Evolutionary conservation across 2,329 filamentous ascomycete species (phyloP), one percentile per base, ranked within the genome.

Genomic region (Calonectria crousiana): DNA sequence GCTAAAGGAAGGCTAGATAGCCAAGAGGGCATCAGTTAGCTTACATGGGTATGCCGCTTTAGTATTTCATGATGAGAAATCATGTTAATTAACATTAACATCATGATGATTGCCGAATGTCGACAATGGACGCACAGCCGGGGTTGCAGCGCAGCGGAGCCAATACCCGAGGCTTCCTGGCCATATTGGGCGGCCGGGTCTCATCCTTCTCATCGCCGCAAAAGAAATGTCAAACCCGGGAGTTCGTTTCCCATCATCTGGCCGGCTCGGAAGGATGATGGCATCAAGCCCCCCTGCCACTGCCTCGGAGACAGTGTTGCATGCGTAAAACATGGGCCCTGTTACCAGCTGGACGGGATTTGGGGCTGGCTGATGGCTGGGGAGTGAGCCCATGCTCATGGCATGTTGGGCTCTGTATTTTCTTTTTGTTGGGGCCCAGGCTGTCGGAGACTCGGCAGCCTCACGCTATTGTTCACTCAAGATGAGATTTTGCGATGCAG

Each of bases 271-370:
- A 62, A 41, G 44, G 44, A 20, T 47, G n/a, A 47, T 32, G 34
- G 56, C 34, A 62, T 62, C 60, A 47, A 49, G 26, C 60, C 60
- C 51, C 60, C 60, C 13, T n/a, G 60, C 36, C 20, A 65, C 13
- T 51, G 10, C 67, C 53, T 47, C 38, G 69, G 62, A 62, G 41
- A 58, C 53, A 68, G 38, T 38, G 70, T 72, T 62, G 64, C 70
- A 68, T 62, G 65, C 36, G 47, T 23, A 16, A 41, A 32, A 47
- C 44, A 47, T 47, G 34, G 64, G 14, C 53, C 34, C 34, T 28
- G 41, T 51, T 69, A 49, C 71, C 67, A 70, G 71, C 71, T 34
- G 71, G 60, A 62, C 58, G 71, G 71, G 16, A 69, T 58, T 41
- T 62, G 56, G 34, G 71, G 71, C 67, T 73, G 71, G 58, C 66